These are phyloP conservation scores for Penicillium pancosmium DNA, from an alignment of 495 filamentous ascomycete species.

Conservation along the genomic window DNA sequence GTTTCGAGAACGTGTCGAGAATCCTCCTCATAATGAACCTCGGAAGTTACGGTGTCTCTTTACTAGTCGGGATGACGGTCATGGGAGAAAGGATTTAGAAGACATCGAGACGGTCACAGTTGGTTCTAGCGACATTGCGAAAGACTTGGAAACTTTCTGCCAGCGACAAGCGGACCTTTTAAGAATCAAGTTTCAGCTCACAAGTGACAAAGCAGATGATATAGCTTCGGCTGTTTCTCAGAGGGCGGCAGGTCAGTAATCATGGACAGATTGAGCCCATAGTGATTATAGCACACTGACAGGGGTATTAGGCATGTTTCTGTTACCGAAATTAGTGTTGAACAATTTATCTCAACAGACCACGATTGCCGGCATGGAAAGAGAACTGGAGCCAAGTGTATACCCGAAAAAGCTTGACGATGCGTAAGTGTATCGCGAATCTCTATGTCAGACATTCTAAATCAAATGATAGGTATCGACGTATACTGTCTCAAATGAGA, in stretches of 20 bases:
- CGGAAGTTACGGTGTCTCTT: conserved; percentile 2
- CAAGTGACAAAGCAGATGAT: background rate
- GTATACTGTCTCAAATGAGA: background rate
- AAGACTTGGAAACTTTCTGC: background rate
- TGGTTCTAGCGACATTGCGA: background rate
- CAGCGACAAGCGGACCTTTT: background rate
- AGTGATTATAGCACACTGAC: too few species aligned
- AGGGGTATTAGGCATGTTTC: background rate
- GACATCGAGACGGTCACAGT: background rate
- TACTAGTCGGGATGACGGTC: conserved; percentile 5
- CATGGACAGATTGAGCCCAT: too few species aligned
- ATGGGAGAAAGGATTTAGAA: conserved; percentile 7
- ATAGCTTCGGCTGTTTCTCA: background rate
- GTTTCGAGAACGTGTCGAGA: conserved; percentile 4
- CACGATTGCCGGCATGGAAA: background rate
- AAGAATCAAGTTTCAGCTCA: background rate
- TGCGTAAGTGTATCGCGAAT: background rate
- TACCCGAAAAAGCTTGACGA: conserved; percentile 1
- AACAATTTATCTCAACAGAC: conserved; percentile 3
- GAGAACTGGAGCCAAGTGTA: background rate
- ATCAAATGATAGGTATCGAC: background rate
- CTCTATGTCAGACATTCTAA: background rate
- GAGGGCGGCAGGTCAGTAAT: background rate
- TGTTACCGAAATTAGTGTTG: background rate
- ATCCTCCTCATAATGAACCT: background rate